Conservation (phyloP, 1,139 yeast species). For the Komagataea norvegica region DNA sequence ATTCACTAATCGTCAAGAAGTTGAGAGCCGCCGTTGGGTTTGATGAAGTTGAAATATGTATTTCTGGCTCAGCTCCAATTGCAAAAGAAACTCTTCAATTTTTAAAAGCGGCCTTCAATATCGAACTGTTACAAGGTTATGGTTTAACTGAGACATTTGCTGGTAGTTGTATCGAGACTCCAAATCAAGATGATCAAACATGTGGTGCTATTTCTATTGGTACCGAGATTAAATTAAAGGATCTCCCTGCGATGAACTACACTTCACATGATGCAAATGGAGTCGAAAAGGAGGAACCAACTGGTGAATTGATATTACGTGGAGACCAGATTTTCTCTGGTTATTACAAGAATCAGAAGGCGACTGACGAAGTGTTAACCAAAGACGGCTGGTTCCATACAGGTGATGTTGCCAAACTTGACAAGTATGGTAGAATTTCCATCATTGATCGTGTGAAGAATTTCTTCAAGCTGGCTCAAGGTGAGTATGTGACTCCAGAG, state of each 20-base stretch:
- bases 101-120: constrained; percentile 55
- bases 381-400: constrained; percentile 72
- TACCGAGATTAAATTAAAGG: constrained; percentile 56
- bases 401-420: constrained; percentile 67
- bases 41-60: constrained; percentile 39
- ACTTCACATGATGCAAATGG: constrained; percentile 44
- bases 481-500: constrained; percentile 79
- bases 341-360: constrained; percentile 55
- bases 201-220: constrained; percentile 57
- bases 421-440: constrained; percentile 47
- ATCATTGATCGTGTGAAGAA: constrained; percentile 76
- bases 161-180: constrained; percentile 46
- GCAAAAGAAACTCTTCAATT: constrained; percentile 55
- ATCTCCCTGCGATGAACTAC: constrained; percentile 67
- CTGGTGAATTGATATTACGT: constrained; percentile 59
- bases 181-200: constrained; percentile 39
- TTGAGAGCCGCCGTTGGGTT: constrained; percentile 56
- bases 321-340: constrained; percentile 63
- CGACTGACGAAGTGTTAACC: constrained; percentile 50
- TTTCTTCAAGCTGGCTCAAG: constrained; percentile 77
- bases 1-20: constrained; percentile 36
- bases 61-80: constrained; percentile 76
- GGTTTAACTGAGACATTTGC: constrained; percentile 77
- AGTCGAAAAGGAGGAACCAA: constrained; percentile 31
- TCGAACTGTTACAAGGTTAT: constrained; percentile 66